Percentiles rank a stretch among this genome's conserved stretches.
phyloP scores from a whole-genome alignment of 2,329 filamentous ascomycete species.

The Penicillium sp. region DNA sequence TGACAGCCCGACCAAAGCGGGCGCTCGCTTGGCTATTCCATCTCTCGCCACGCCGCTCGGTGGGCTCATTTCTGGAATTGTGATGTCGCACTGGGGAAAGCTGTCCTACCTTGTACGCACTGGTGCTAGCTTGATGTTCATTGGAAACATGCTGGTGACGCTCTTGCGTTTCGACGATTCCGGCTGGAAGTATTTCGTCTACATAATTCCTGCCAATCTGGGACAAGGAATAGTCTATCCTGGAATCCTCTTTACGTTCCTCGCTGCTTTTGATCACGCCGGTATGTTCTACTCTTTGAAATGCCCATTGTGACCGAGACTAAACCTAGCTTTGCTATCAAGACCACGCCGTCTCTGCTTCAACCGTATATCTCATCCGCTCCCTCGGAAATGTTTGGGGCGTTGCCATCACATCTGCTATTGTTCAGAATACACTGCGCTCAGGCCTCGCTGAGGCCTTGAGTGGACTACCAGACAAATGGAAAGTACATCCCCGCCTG shows the following conservation, averaged over 20 bases:
- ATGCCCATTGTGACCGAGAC: background rate
- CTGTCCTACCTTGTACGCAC: conserved; percentile 40
- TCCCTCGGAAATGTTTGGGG: conserved; percentile 62
- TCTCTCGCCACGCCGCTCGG: conserved; percentile 46
- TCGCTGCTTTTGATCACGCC: conserved; percentile 59
- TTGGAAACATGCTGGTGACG: conserved; percentile 43
- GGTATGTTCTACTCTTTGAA: conserved; percentile 39
- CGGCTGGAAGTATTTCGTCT: conserved; percentile 45
- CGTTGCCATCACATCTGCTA: conserved; percentile 58
- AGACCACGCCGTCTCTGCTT: conserved; percentile 62
- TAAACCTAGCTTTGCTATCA: background rate
- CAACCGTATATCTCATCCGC: conserved; percentile 60
- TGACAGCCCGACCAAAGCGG: conserved; percentile 45
- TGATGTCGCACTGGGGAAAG: conserved; percentile 48
- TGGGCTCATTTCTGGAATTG: conserved; percentile 42
- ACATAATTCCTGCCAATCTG: conserved; percentile 45
- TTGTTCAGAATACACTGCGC: conserved; percentile 59
- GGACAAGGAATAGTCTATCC: conserved; percentile 48
- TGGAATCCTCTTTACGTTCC: conserved; percentile 55
- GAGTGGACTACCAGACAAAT: conserved; percentile 54
- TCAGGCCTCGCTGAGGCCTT: conserved; percentile 52
- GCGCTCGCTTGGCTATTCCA: conserved; percentile 43
- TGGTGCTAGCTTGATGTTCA: conserved; percentile 43
- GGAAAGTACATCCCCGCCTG: conserved; percentile 47
- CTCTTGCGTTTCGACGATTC: conserved; percentile 41